These are phyloP conservation scores for Magnaporthiopsis poae DNA, from an alignment of 2,329 filamentous ascomycete genomes.

Conservation along the genomic window DNA sequence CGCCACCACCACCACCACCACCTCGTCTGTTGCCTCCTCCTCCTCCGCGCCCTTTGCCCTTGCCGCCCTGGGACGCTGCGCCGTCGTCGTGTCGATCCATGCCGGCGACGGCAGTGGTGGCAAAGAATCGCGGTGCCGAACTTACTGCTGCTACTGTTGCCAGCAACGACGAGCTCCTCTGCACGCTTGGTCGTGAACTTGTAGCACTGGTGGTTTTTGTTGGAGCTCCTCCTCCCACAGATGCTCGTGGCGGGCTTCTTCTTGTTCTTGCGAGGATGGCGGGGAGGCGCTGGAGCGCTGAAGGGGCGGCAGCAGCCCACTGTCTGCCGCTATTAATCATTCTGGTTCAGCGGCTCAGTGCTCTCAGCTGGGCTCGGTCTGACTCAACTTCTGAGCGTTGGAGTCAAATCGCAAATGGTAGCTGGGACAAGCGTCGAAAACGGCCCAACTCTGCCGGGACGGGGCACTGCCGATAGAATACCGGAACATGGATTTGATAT, in stretches of 20 bases:
- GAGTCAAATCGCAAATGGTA: too few species aligned
- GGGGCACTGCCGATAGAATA: too few species aligned
- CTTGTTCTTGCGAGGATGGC: not conserved
- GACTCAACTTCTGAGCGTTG: too few species aligned
- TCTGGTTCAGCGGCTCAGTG: too few species aligned
- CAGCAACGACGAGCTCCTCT: not conserved
- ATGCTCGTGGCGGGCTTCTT: too few species aligned
- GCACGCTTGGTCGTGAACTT: too few species aligned
- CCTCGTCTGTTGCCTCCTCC: slow-evolving; percentile 10
- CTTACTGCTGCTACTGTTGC: not conserved
- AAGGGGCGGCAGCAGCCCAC: too few species aligned
- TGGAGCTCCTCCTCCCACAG: not conserved
- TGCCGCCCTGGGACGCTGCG: not conserved
- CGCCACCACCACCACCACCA: slow-evolving; percentile 19
- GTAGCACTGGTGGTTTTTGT: not conserved
- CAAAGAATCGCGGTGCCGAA: not conserved
- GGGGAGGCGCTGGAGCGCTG: not conserved
- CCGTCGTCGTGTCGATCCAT: slow-evolving; percentile 17
- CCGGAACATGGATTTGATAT: too few species aligned
- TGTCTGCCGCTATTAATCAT: too few species aligned
- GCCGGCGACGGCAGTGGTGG: not conserved
- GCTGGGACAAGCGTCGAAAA: too few species aligned
- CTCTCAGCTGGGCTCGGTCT: too few species aligned
- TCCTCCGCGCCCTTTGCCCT: slow-evolving; percentile 11
- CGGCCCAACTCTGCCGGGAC: too few species aligned